These are phyloP conservation scores for apple (Malus domestica) DNA, from an alignment of 306 rosid species.

Conservation along the genomic window ASM211411v1 NC_041798.1:30508501-30509000, in stretches of 20 bases:
- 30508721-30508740: not conserved
- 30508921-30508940: conserved; percentile 51
- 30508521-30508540: conserved; percentile 65
- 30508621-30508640: not conserved
- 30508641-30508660: not conserved
- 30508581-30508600: conserved; percentile 41
- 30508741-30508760: too few species aligned
- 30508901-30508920: conserved; percentile 96
- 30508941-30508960: conserved; percentile 34
- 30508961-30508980: conserved; percentile 39
- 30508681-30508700: not conserved
- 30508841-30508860: conserved; percentile 69
- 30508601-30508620: not conserved
- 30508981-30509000: conserved; percentile 40
- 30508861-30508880: conserved; percentile 79
- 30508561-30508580: conserved; percentile 63
- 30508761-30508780: too few species aligned
- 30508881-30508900: conserved; percentile 89
- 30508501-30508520: conserved; percentile 89
- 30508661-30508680: not conserved
- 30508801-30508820: not conserved
- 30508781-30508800: too few species aligned
- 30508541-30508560: conserved; percentile 58
- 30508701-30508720: not conserved
- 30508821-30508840: not conserved